phyloP scores from a whole-genome alignment of 169 alveolate genomes.

The Plasmodium adleri region DNA sequence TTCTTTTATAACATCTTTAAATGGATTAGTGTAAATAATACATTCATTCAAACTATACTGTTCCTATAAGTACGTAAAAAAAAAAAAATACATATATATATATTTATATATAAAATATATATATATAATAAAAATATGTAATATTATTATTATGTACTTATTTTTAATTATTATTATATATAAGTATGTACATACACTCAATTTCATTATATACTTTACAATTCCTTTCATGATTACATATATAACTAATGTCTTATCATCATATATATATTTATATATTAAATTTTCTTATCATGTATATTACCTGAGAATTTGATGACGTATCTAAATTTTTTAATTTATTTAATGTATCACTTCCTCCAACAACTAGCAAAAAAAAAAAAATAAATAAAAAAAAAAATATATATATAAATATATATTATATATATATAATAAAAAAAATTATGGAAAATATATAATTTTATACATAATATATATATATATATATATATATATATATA shows the following conservation, averaged over 20 bases:
- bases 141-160: not conserved
- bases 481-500: not conserved
- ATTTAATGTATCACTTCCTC: slow-evolving; percentile 62
- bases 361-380: slow-evolving; percentile 36
- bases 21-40: slow-evolving; percentile 70
- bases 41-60: slow-evolving; percentile 40
- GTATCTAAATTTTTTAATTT: slow-evolving; percentile 62
- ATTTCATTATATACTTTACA: no score
- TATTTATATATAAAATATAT: not conserved
- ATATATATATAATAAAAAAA: not conserved
- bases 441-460: not conserved
- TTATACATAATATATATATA: slow-evolving; percentile 1
- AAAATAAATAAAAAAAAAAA: not conserved
- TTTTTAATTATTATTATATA: not conserved
- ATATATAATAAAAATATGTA: not conserved
- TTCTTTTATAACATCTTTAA: slow-evolving; percentile 60
- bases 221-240: no score
- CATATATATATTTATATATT: not conserved
- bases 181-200: not conserved
- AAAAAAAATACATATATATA: slow-evolving; percentile 1
- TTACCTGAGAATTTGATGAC: slow-evolving; percentile 19
- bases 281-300: not conserved
- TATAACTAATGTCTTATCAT: no score
- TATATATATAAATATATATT: not conserved
- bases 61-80: not conserved